Evolutionary conservation across 345 rosid species (phyloP).

Genomic region (Arabis alpina): DNA sequence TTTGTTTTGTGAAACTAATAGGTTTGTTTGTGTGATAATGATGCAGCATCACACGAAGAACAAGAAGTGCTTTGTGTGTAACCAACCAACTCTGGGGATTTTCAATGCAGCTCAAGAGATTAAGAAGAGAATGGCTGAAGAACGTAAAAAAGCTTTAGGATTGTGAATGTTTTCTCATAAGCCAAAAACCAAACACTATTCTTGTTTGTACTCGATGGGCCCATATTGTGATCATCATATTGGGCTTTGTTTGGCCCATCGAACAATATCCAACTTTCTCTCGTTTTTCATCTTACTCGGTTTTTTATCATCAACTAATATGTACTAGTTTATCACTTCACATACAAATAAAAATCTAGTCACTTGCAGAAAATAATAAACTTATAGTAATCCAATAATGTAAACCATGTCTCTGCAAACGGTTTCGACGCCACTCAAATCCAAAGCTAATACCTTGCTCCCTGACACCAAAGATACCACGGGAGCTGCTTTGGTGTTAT

Average conservation of each 20-base stretch:
- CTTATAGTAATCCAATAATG: neutral
- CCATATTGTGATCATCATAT: neutral
- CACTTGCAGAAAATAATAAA: no score
- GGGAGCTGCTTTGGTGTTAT: no score
- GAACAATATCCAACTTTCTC: no score
- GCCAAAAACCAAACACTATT: neutral
- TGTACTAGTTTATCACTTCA: no score
- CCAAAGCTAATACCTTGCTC: no score
- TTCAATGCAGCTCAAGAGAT: slow-evolving; percentile 85
- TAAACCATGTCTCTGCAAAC: neutral
- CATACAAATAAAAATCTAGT: no score
- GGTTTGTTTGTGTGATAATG: slow-evolving; percentile 13
- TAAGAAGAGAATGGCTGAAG: slow-evolving; percentile 48
- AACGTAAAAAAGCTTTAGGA: slow-evolving; percentile 35
- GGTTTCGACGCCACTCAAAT: neutral
- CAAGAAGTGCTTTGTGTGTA: slow-evolving; percentile 93
- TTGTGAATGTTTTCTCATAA: no score
- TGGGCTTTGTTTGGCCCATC: no score
- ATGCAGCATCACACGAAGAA: slow-evolving; percentile 80
- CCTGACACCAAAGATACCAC: no score
- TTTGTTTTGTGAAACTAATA: slow-evolving; percentile 9
- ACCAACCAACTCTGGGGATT: slow-evolving; percentile 79
- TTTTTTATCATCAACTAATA: no score
- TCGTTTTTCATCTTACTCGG: no score
- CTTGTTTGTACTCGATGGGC: neutral